Base-by-base conservation (phyloP, 225 moss, liverwort and hornwort genomes). In the Antitrichia curtipendula region DNA sequence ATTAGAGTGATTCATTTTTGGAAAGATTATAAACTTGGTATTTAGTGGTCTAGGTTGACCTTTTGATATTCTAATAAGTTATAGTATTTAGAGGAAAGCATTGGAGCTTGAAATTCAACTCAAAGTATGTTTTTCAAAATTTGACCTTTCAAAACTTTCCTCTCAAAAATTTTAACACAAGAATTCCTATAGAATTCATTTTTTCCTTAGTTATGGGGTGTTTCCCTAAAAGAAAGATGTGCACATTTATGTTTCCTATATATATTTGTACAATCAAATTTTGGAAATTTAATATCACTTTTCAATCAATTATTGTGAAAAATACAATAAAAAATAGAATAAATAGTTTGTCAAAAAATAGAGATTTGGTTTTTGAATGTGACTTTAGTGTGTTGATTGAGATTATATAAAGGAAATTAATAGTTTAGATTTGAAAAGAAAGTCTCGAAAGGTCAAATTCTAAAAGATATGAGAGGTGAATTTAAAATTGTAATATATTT, bases 181-280 rank as follows among this genome's bases (percentile, higher is more conserved):
- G 13, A 34, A 34, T 34, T 8, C 1, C 1, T 75, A 5, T 21
- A 50, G 8, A 75, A 34, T 75, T 50, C 34, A 21, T 75, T 2
- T 49, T 50, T 50, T 21, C 21, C 1, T 34, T 21, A 0, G 4
- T 32, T 32, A 7, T 31, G 7, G 1, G 0, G 0, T 32, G 0
- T 20, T 74, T 74, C 1, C 1, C 12, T 31, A 31, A 20, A 8
- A 32, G 32, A 74, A 49, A 20, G 4, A 49, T 32, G 20, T 20
- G 2, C 1, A 49, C 12, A 74, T 49, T 12, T 12, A 32, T 74
- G 2, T 49, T 74, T 32, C 8, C 4, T 74, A 20, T 0, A 45
- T 45, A 16, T 74, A 47, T 20, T 47, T 49, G 49, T 3, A 20
- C 20, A 12, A 31, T 31, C 31, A 31, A 32, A 32, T 20, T 49